Percentiles rank a stretch among this genome's conserved stretches.
phyloP scores from a whole-genome alignment of 805 yeast species.

The Clavispora asparagi region DNA sequence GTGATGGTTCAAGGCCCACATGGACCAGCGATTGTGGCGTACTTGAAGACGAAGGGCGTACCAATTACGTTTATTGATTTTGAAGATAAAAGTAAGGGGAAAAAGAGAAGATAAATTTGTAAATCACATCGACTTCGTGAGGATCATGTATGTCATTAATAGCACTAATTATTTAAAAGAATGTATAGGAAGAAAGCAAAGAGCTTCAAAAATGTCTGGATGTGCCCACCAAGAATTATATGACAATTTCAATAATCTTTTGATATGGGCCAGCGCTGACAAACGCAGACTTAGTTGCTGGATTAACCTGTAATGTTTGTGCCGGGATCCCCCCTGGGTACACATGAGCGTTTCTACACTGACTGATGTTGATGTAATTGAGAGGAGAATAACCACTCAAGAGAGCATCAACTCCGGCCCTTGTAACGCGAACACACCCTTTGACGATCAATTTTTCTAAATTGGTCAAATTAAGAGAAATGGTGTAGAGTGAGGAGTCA shows the following conservation, averaged over 20 bases:
- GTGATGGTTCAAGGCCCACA: conserved; percentile 93
- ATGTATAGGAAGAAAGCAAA: neutral
- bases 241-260: conserved; percentile 53
- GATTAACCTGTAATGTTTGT: conserved; percentile 44
- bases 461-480: conserved; percentile 49
- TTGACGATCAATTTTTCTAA: conserved; percentile 48
- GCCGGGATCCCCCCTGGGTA: conserved; percentile 61
- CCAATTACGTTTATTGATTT: conserved; percentile 60
- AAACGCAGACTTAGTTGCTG: conserved; percentile 52
- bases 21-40: conserved; percentile 52
- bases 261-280: conserved; percentile 50
- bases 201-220: neutral
- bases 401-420: conserved; percentile 70
- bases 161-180: neutral
- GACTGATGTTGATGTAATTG: conserved; percentile 54
- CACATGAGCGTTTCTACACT: conserved; percentile 64
- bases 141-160: neutral
- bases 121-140: neutral
- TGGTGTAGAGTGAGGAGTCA: conserved; percentile 58
- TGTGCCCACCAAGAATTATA: conserved; percentile 18
- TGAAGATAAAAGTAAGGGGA: conserved; percentile 56
- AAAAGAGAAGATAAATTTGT: conserved; percentile 34
- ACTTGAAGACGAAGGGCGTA: conserved; percentile 58
- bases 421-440: conserved; percentile 72
- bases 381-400: conserved; percentile 52